Conservation (phyloP, 768 basidiomycete genomes). For the Glaciozyma martinii region DNA sequence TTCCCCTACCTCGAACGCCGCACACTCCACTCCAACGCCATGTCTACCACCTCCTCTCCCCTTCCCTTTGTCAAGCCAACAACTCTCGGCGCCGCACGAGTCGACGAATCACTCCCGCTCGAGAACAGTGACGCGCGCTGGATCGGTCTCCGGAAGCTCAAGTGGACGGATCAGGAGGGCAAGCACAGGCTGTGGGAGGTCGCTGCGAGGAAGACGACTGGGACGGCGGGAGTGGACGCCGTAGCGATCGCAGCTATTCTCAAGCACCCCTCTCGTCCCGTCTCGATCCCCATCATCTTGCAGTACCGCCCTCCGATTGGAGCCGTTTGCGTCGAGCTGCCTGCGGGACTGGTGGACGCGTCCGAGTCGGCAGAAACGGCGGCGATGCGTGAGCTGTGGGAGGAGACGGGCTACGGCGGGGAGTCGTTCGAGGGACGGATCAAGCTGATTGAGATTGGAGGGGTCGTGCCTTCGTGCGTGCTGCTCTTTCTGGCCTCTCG, state of each 20-base stretch:
- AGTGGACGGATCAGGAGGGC: conserved; percentile 69
- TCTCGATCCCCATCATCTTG: conserved; percentile 52
- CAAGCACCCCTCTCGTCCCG: conserved; percentile 51
- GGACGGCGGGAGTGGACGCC: conserved; percentile 69
- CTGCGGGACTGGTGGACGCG: conserved; percentile 71
- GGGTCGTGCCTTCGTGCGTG: not conserved
- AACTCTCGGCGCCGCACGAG: not conserved
- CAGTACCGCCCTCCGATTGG: conserved; percentile 79
- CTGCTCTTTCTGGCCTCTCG: no score
- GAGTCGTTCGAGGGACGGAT: conserved; percentile 40
- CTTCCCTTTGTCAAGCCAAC: not conserved
- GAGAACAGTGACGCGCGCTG: conserved; percentile 42
- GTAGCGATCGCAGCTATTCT: conserved; percentile 78
- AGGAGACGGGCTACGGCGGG: conserved; percentile 80
- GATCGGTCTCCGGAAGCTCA: conserved; percentile 72
- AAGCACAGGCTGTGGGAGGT: conserved; percentile 79
- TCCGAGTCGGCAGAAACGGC: conserved; percentile 70
- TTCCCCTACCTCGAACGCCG: not conserved
- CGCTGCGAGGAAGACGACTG: conserved; percentile 72
- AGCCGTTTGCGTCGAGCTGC: conserved; percentile 46
- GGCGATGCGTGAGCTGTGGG: conserved; percentile 78
- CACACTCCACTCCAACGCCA: not conserved
- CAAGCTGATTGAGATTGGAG: conserved; percentile 40
- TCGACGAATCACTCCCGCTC: not conserved
- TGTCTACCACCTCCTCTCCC: not conserved